Conservation (phyloP, 2,329 filamentous ascomycete genomes). For the Sporothrix schenckii region DNA sequence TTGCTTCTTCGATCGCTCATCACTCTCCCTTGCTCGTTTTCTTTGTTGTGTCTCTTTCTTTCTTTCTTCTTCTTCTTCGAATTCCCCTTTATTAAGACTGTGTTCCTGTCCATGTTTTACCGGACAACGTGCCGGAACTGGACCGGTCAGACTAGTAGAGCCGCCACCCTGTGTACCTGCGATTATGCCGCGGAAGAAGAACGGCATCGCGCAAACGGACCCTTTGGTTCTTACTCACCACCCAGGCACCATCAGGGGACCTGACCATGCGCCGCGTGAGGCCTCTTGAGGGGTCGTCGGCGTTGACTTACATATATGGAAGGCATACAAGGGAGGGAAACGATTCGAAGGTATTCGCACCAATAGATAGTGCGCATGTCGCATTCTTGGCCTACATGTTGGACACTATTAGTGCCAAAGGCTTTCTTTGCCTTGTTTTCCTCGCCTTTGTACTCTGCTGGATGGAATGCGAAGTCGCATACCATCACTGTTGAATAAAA, state of each 20-base stretch:
- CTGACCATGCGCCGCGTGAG: background rate
- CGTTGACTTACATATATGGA: background rate
- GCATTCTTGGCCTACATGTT: background rate
- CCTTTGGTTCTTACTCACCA: constrained; percentile 2
- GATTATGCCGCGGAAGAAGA: background rate
- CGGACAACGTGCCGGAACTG: background rate
- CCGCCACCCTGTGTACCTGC: background rate
- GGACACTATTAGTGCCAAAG: background rate
- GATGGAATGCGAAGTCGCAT: constrained; percentile 1
- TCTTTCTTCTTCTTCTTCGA: background rate
- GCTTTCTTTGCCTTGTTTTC: background rate
- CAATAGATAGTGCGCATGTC: background rate
- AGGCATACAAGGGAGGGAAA: background rate
- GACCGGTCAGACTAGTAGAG: no score
- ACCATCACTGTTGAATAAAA: background rate
- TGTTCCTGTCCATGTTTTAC: background rate
- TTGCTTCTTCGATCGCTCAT: background rate
- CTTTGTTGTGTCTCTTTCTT: background rate
- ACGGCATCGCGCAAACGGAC: background rate
- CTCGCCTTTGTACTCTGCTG: background rate
- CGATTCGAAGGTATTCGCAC: background rate
- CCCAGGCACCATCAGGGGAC: constrained; percentile 13
- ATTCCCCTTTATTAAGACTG: background rate
- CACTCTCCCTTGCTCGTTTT: background rate
- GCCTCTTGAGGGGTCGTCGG: constrained; percentile 7